Percentiles rank a stretch among this genome's conserved stretches.
Conservation (phyloP, 805 yeast species). For the Candida pseudofarinosa region DNA sequence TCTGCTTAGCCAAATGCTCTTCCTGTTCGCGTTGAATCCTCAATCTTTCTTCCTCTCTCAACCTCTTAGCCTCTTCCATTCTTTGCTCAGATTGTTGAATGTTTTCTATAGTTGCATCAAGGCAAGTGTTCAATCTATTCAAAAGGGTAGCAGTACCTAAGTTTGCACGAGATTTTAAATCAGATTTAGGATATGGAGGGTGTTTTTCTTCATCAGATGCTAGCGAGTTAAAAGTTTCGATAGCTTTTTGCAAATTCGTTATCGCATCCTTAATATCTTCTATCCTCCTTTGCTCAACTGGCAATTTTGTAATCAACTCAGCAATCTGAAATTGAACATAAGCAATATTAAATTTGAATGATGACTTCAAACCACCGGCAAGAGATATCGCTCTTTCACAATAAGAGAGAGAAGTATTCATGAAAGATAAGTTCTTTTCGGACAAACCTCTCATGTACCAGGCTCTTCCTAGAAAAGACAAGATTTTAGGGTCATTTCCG, state of each 20-base stretch:
- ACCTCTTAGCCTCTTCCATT: constrained; percentile 68
- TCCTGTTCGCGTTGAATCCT: constrained; percentile 34
- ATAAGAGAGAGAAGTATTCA: constrained; percentile 58
- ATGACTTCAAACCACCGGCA: constrained; percentile 32
- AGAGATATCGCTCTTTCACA: constrained; percentile 52
- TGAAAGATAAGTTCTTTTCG: constrained; percentile 61
- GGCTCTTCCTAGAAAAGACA: constrained; percentile 77
- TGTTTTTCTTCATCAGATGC: constrained; percentile 48
- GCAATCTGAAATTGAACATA: constrained; percentile 84
- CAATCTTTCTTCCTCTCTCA: constrained; percentile 54
- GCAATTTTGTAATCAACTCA: constrained; percentile 65
- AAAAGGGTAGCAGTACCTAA: constrained; percentile 75
- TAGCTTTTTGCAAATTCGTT: constrained; percentile 58
- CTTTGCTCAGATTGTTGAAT: constrained; percentile 55
- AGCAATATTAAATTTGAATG: constrained; percentile 74
- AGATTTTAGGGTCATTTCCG: constrained; percentile 59
- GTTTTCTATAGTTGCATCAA: constrained; percentile 68
- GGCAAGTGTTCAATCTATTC: constrained; percentile 64
- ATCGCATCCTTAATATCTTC: constrained; percentile 57
- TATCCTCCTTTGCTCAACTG: constrained; percentile 54
- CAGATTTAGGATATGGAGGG: constrained; percentile 77
- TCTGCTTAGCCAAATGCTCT: constrained; percentile 39
- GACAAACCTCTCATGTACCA: constrained; percentile 77
- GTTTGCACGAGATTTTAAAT: constrained; percentile 79
- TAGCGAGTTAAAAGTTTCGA: constrained; percentile 53